These are phyloP conservation scores for Paecilomyces dactylethromorphus DNA, from an alignment of 2,329 filamentous ascomycete species.

Conservation along the genomic window DNA sequence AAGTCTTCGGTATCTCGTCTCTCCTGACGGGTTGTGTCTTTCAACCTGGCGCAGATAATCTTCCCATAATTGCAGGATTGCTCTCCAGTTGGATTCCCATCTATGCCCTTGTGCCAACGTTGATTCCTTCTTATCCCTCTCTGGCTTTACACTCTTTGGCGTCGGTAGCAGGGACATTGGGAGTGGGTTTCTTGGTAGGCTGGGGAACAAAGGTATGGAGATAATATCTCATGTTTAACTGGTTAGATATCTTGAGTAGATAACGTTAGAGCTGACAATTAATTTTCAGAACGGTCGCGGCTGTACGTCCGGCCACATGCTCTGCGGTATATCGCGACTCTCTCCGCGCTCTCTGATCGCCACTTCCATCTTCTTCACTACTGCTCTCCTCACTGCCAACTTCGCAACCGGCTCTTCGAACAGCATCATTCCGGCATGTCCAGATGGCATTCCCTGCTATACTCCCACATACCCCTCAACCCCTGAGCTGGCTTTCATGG, in stretches of 20 bases:
- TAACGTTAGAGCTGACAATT: not conserved
- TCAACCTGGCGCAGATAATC: conserved; percentile 33
- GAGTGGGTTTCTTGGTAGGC: conserved; percentile 40
- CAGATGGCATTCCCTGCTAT: conserved; percentile 38
- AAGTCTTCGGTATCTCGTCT: conserved; percentile 45
- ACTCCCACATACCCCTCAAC: conserved; percentile 37
- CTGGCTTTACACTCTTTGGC: conserved; percentile 23
- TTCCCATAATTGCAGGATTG: conserved; percentile 42
- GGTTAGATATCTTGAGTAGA: not conserved
- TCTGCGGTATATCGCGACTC: conserved; percentile 46
- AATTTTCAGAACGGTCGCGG: conserved; percentile 37
- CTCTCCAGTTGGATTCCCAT: conserved; percentile 38
- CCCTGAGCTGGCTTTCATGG: conserved; percentile 27
- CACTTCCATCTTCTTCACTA: conserved; percentile 38
- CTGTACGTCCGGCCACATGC: conserved; percentile 52
- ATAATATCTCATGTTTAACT: not conserved
- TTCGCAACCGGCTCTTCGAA: conserved; percentile 18
- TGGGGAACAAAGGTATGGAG: conserved; percentile 46
- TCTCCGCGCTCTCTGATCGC: conserved; percentile 45
- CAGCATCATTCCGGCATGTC: conserved; percentile 35
- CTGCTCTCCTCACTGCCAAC: conserved; percentile 38
- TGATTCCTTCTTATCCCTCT: conserved; percentile 38
- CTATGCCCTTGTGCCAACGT: conserved; percentile 36
- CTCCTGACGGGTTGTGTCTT: conserved; percentile 37
- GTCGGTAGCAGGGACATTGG: conserved; percentile 31